phyloP scores from a whole-genome alignment of 2,329 filamentous ascomycete species.

The Didymella pinodella region DNA sequence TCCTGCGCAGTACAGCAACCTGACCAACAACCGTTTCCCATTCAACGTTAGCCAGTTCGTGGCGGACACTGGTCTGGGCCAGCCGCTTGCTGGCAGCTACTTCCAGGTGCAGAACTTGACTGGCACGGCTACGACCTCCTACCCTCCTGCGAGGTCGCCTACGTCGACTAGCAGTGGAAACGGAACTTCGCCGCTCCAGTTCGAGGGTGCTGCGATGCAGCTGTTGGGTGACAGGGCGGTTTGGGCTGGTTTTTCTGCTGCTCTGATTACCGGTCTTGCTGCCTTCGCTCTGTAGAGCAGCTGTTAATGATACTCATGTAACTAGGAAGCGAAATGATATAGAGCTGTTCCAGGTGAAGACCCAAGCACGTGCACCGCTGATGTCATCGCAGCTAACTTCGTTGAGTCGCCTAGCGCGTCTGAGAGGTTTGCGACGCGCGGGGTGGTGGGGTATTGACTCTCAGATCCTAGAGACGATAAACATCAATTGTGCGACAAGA shows the following conservation, averaged over 20 bases:
- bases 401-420: conserved; percentile 1
- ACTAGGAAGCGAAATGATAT: background rate
- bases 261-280: conserved; percentile 29
- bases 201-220: conserved; percentile 27
- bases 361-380: conserved; percentile 10
- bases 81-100: conserved; percentile 50
- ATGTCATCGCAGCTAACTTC: conserved; percentile 15
- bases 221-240: conserved; percentile 21
- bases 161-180: conserved; percentile 15
- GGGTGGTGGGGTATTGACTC: conserved; percentile 13
- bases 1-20: conserved; percentile 37
- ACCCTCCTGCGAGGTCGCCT: conserved; percentile 26
- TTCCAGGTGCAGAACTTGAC: conserved; percentile 48
- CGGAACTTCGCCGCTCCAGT: conserved; percentile 12
- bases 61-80: conserved; percentile 37
- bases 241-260: conserved; percentile 28
- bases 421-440: conserved; percentile 4
- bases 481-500: conserved; percentile 16
- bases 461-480: background rate
- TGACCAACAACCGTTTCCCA: conserved; percentile 34
- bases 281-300: conserved; percentile 33
- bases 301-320: background rate
- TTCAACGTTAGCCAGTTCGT: conserved; percentile 52
- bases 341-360: background rate
- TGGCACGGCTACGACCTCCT: conserved; percentile 31